Evolutionary conservation across 2,329 filamentous ascomycete species (phyloP).

Genomic region (Colletotrichum filicis): DNA sequence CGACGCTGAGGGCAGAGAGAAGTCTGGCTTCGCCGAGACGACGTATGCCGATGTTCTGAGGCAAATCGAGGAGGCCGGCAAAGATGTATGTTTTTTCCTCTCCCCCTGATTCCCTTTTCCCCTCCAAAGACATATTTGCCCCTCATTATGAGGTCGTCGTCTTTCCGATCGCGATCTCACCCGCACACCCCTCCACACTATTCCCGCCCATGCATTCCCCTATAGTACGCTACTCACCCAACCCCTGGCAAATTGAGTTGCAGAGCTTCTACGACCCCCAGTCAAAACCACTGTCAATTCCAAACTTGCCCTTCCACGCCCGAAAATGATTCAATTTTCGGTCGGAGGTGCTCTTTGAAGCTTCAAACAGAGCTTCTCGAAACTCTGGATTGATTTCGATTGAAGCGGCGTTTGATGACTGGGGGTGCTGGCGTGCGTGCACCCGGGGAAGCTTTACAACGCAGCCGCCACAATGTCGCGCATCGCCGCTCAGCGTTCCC

Average conservation of each 20-base stretch:
- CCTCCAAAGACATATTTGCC: constrained; percentile 31
- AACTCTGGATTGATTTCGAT: constrained; percentile 31
- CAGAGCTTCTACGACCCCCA: constrained; percentile 22
- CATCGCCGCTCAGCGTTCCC: not conserved
- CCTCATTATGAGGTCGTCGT: constrained; percentile 3
- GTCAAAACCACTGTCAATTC: constrained; percentile 22
- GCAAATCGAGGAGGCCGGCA: constrained; percentile 75
- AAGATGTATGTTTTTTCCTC: constrained; percentile 70
- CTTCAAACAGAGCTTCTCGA: constrained; percentile 34
- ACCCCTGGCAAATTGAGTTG: constrained; percentile 16
- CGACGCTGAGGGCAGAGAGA: constrained; percentile 65
- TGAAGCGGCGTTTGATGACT: constrained; percentile 8
- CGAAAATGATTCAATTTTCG: constrained; percentile 19
- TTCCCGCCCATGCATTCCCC: not conserved
- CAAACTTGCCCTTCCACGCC: constrained; percentile 16
- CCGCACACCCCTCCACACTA: constrained; percentile 1
- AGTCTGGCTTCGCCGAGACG: constrained; percentile 74
- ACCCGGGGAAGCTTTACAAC: constrained; percentile 11
- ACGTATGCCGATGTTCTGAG: constrained; percentile 85
- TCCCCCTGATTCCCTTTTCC: constrained; percentile 33
- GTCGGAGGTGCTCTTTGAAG: not conserved
- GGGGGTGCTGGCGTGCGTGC: not conserved
- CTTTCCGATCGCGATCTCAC: not conserved
- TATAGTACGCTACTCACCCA: not conserved
- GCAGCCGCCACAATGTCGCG: constrained; percentile 13